Conservation (phyloP, 2,329 filamentous ascomycete genomes). For the Colletotrichum noveboracense region DNA sequence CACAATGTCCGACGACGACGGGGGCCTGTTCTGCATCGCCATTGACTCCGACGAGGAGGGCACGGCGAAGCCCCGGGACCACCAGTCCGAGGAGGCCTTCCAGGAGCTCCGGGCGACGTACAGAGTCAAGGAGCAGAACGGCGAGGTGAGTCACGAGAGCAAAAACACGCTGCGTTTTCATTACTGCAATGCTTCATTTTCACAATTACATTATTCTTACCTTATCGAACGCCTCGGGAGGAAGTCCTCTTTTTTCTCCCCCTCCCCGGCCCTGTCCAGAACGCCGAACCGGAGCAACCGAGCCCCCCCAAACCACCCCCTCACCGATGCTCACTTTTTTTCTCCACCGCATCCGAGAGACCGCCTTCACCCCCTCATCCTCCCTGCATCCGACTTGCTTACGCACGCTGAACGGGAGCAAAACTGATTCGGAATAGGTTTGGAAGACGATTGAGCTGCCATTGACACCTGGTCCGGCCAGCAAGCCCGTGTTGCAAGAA, state of each 20-base stretch:
- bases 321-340: neutral
- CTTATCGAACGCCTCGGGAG: neutral
- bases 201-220: neutral
- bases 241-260: neutral
- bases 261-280: neutral
- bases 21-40: constrained; percentile 35
- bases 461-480: constrained; percentile 32
- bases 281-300: neutral
- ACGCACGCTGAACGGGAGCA: neutral
- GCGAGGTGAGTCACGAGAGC: constrained; percentile 45
- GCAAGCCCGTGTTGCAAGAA: constrained; percentile 56
- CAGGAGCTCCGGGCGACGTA: constrained; percentile 51
- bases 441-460: constrained; percentile 48
- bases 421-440: constrained; percentile 40
- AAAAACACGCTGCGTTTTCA: neutral
- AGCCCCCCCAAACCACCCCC: neutral
- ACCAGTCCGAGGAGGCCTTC: constrained; percentile 57
- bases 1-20: constrained; percentile 28
- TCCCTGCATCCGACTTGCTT: neutral
- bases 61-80: constrained; percentile 36
- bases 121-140: constrained; percentile 56
- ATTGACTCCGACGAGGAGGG: constrained; percentile 36
- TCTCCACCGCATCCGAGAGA: neutral
- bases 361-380: neutral
- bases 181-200: neutral